These are phyloP conservation scores for Mycena sp. DNA, from an alignment of 1,284 basidiomycete genomes.

Conservation along the genomic window DNA sequence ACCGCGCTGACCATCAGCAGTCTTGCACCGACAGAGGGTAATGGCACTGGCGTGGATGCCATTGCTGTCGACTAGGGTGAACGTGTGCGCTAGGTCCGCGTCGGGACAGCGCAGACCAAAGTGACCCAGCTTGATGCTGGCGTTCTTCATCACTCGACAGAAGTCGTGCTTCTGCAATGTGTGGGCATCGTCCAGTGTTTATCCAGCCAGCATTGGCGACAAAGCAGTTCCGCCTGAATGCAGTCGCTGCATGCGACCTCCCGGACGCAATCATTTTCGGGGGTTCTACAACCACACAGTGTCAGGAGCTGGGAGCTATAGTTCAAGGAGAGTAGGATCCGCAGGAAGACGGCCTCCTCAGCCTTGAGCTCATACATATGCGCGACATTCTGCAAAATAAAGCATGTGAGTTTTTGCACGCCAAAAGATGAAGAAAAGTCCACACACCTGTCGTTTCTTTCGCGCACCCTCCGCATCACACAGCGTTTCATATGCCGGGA, in stretches of 20 bases:
- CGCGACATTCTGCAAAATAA: no score
- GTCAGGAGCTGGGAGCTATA: neutral
- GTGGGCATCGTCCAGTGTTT: constrained; percentile 4
- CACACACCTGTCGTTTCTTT: no score
- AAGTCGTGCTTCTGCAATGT: constrained; percentile 9
- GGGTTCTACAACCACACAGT: neutral
- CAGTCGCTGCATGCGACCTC: constrained; percentile 5
- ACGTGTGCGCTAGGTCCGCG: neutral
- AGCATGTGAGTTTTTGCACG: no score
- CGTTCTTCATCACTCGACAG: constrained; percentile 3
- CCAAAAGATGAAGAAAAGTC: no score
- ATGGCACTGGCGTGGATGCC: constrained; percentile 13
- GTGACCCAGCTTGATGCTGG: neutral
- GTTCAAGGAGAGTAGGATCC: neutral
- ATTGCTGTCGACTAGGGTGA: constrained; percentile 10
- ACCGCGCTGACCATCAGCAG: neutral
- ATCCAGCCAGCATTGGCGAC: constrained; percentile 8
- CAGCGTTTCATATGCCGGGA: no score
- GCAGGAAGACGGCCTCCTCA: neutral
- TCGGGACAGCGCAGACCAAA: constrained; percentile 2
- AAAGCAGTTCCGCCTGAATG: constrained; percentile 3
- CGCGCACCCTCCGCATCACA: no score
- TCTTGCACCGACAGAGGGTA: neutral
- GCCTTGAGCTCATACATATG: neutral
- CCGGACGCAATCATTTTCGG: neutral